Evolutionary conservation across 202 grass and related monocot genomes (phyloP), one percentile per base, ranked within the genome.

Genomic region (Zizania palustris): DNA sequence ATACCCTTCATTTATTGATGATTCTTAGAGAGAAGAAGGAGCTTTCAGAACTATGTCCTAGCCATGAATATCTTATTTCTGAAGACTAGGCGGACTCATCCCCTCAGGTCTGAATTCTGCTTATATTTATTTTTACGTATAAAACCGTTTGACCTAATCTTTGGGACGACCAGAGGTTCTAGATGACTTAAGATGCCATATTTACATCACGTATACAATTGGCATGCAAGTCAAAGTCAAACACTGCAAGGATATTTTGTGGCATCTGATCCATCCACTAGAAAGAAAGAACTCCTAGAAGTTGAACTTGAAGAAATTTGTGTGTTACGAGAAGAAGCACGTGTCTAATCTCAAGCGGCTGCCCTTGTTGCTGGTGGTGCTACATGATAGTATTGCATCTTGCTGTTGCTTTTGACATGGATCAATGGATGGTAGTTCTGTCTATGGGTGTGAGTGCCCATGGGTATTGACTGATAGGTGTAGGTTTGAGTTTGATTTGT

Each of bases 1-100:
- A 18, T 78, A 53, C 18, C 41, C 42, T 85, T 79, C 20, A 41
- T 82, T 66, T 67, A 46, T 77, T 66, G 6, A 9, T 60, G 2
- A 5, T 60, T 41, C n/a, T 12, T 51, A 22, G 18, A 8, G 55
- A 39, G 7, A n/a, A 49, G 1, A 35, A 7, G 6, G 12, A 12
- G 7, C 0, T 9, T 37, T 36, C 16, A 3, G 35, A 21, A 9
- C 63, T 20, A 3, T 35, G 10, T 42, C 42, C 3, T 43, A 22
- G 33, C 53, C 11, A 34, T 81, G 69, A 15, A 66, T 77, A 36
- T 71, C 60, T 61, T 51, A 10, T 57, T 5, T 5, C 4, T 8
- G 28, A 22, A 9, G 9, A 28, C 20, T 12, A 42, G 9, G 40
- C 4, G 12, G 22, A 18, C 59, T 62, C 35, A 1, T 44, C 44